phyloP scores from a whole-genome alignment of 179 eudicot genomes.

The Silene coronaria region DNA sequence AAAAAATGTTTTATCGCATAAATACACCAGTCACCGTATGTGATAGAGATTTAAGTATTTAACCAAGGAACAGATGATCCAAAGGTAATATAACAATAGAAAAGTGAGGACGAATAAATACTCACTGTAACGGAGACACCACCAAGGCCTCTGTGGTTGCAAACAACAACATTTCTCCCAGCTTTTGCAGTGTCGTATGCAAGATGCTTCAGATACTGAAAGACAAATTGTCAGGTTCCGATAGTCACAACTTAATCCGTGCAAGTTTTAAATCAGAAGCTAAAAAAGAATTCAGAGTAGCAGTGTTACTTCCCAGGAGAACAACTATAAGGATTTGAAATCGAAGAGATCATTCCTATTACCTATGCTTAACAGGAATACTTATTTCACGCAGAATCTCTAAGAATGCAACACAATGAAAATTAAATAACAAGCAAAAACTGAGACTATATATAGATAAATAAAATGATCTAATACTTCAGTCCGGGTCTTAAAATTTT shows the following conservation, averaged over 20 bases:
- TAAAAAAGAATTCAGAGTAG: neutral
- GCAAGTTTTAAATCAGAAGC: neutral
- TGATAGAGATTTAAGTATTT: neutral
- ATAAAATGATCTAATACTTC: neutral
- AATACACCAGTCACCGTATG: neutral
- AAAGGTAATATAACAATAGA: neutral
- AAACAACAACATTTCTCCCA: constrained; percentile 85
- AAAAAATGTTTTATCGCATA: neutral
- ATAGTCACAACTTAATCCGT: constrained; percentile 2
- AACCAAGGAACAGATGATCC: constrained; percentile 2
- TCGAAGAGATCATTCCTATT: neutral
- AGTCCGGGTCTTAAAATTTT: neutral
- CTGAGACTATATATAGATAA: neutral
- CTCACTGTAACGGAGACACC: constrained; percentile 93
- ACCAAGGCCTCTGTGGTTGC: constrained; percentile 96
- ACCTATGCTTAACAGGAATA: neutral
- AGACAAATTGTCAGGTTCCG: constrained; percentile 12
- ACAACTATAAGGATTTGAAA: neutral
- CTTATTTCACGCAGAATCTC: neutral
- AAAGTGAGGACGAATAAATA: constrained; percentile 4
- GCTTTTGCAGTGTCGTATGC: constrained; percentile 61
- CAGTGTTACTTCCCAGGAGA: neutral
- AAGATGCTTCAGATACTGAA: constrained; percentile 81
- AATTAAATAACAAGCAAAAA: neutral
- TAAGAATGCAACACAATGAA: neutral